Conservation (phyloP, 2,329 filamentous ascomycete species). For the Scytalidium sp. region DNA sequence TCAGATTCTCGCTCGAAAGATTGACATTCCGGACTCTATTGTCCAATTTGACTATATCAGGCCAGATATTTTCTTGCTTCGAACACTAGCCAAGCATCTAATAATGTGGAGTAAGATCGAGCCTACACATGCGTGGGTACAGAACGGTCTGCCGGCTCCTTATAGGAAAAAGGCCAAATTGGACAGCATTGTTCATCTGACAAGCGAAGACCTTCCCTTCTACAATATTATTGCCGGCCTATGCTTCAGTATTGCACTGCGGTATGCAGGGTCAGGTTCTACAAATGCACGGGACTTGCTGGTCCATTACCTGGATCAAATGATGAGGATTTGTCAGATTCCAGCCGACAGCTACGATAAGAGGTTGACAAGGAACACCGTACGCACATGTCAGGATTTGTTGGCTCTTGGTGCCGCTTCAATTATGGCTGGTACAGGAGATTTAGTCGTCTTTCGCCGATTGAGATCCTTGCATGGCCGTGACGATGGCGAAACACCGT, state of each 20-base stretch:
- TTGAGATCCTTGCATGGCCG: slow-evolving; percentile 86
- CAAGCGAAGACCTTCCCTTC: slow-evolving; percentile 83
- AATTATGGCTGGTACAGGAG: slow-evolving; percentile 95
- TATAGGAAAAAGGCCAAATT: slow-evolving; percentile 65
- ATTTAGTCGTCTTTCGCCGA: slow-evolving; percentile 79
- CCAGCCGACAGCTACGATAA: slow-evolving; percentile 65
- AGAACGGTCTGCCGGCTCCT: slow-evolving; percentile 65
- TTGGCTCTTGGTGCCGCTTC: slow-evolving; percentile 78
- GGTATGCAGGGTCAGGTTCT: slow-evolving; percentile 72
- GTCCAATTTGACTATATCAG: slow-evolving; percentile 94
- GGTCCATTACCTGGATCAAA: slow-evolving; percentile 80
- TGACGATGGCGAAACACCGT: slow-evolving; percentile 78
- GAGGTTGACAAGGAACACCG: slow-evolving; percentile 76
- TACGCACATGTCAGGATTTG: slow-evolving; percentile 87
- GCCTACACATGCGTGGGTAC: slow-evolving; percentile 72
- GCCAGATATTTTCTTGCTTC: slow-evolving; percentile 85
- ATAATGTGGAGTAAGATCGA: slow-evolving; percentile 89
- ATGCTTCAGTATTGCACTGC: slow-evolving; percentile 74
- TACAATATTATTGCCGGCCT: slow-evolving; percentile 90
- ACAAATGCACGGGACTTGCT: slow-evolving; percentile 74
- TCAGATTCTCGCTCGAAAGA: slow-evolving; percentile 78
- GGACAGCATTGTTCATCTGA: slow-evolving; percentile 56
- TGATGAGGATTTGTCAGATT: slow-evolving; percentile 73
- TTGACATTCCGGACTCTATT: slow-evolving; percentile 86
- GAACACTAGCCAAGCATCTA: slow-evolving; percentile 84